Conservation (phyloP, 1,284 basidiomycete species). For the Pyrrhoderma lamaoense region DNA sequence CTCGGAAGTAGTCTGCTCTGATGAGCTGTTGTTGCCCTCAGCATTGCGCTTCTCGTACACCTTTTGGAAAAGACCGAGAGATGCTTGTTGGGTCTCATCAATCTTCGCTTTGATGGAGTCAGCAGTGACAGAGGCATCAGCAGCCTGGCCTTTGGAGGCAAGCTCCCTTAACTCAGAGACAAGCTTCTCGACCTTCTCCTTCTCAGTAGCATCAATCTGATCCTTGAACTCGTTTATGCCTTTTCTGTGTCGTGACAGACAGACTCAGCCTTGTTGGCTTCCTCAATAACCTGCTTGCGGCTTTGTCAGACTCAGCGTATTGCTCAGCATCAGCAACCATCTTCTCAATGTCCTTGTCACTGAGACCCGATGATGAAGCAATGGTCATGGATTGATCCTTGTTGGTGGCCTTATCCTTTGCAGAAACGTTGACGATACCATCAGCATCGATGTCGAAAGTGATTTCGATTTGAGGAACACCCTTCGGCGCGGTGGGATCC, state of each 20-base stretch:
- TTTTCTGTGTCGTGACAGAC: slow-evolving; percentile 96
- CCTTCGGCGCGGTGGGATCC: slow-evolving; percentile 98
- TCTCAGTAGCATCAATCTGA: slow-evolving; percentile 87
- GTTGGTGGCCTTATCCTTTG: slow-evolving; percentile 94
- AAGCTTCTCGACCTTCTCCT: slow-evolving; percentile 87
- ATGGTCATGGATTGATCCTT: slow-evolving; percentile 98
- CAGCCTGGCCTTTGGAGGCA: slow-evolving; percentile 84
- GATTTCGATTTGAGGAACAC: slow-evolving; percentile 97
- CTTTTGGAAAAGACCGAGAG: slow-evolving; percentile 97
- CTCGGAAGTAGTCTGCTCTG: slow-evolving; percentile 18
- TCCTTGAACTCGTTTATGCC: slow-evolving; percentile 96
- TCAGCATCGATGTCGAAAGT: slow-evolving; percentile 98
- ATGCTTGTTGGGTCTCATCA: slow-evolving; percentile 93
- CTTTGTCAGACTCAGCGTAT: slow-evolving; percentile 89
- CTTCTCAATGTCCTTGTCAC: slow-evolving; percentile 94
- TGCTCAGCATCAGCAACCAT: slow-evolving; percentile 96
- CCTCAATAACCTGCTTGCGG: slow-evolving; percentile 88
- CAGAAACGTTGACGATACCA: slow-evolving; percentile 95
- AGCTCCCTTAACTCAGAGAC: slow-evolving; percentile 86
- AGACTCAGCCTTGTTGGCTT: slow-evolving; percentile 95
- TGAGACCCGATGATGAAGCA: slow-evolving; percentile 93
- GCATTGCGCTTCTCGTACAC: slow-evolving; percentile 87
- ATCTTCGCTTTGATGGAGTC: slow-evolving; percentile 92
- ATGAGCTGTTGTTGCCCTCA: slow-evolving; percentile 45
- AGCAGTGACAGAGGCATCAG: slow-evolving; percentile 75